Conservation (phyloP, 1,284 basidiomycete species). For the Takashimella tepidaria region DNA sequence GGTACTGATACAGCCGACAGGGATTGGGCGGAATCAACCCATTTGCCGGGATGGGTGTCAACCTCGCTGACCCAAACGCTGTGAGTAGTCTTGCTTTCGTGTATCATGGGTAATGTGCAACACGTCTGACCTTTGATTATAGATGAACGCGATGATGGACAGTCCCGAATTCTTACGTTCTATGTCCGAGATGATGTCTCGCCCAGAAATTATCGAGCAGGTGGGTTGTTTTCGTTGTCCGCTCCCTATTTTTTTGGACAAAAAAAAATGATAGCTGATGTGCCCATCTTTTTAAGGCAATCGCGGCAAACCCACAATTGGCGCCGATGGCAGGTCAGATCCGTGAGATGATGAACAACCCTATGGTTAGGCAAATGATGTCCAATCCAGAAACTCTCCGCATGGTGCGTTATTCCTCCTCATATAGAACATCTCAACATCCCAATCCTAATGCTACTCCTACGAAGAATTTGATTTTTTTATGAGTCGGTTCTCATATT, state of each 20-base stretch:
- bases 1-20: no score
- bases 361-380: slow-evolving; percentile 77
- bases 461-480: no score
- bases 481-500: no score
- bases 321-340: slow-evolving; percentile 72
- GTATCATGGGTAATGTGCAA: no score
- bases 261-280: no score
- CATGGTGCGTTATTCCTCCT: slow-evolving; percentile 26
- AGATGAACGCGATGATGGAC: slow-evolving; percentile 79
- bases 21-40: slow-evolving; percentile 65
- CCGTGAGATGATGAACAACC: slow-evolving; percentile 70
- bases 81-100: slow-evolving; percentile 48
- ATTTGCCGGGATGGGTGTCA: slow-evolving; percentile 74
- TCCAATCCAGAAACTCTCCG: slow-evolving; percentile 42
- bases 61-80: slow-evolving; percentile 84
- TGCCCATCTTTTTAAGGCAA: slow-evolving; percentile 42
- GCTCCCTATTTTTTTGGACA: no score
- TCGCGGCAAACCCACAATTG: slow-evolving; percentile 74
- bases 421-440: no score
- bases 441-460: no score
- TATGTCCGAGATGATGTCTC: slow-evolving; percentile 59
- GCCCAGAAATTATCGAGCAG: slow-evolving; percentile 75
- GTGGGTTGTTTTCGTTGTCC: slow-evolving; percentile 32
- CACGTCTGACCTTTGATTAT: slow-evolving; percentile 1
- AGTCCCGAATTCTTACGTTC: slow-evolving; percentile 69